Base-by-base conservation (phyloP, 2,329 filamentous ascomycete species). In the Aspergillus fumigatiaffinis region DNA sequence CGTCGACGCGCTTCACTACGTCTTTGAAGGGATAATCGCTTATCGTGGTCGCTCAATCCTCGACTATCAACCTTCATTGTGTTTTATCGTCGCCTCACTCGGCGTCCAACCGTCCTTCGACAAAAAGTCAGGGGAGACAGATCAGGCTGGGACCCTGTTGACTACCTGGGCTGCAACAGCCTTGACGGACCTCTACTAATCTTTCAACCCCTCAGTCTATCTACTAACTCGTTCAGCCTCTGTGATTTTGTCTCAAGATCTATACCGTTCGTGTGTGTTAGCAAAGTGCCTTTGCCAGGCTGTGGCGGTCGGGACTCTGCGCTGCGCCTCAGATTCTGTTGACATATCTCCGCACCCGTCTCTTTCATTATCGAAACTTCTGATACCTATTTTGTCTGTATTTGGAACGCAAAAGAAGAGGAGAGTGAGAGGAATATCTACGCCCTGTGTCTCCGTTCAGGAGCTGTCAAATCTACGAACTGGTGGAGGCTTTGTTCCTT, bases 361-460 rank as follows among this genome's bases (percentile, higher is more conserved):
- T 52, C 63, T 59, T 62, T 52, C 50, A 59, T 63, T 53, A 56
- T 50, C 52, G 60, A 60, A 53, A 60, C 53, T 63, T 55, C 59
- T 49, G 52, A 25, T 49, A 59, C 50, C 54, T 51, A 64, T 62
- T 54, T 51, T 64, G 53, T 56, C 62, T 69, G 68, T 67, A 70
- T 63, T 70, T 68, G 66, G 59, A 63, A 62, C 52, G 46, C 42
- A 56, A 58, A 57, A 57, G 50, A 52, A 56, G 52, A 58, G 52
- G 50, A 35, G 56, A 57, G 42, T 23, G 47, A 50, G 41, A 44
- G 61, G 58, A 55, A 58, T 59, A 51, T 56, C 58, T 65, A 55
- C 52, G 61, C 66, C 60, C 63, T 61, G 49, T 55, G 61, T 64
- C 55, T 61, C 53, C 56, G 50, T 58, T 58, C 50, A 60, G 61